Base-by-base conservation (phyloP, 495 filamentous ascomycete genomes). In the Penicillium chermesinum region DNA sequence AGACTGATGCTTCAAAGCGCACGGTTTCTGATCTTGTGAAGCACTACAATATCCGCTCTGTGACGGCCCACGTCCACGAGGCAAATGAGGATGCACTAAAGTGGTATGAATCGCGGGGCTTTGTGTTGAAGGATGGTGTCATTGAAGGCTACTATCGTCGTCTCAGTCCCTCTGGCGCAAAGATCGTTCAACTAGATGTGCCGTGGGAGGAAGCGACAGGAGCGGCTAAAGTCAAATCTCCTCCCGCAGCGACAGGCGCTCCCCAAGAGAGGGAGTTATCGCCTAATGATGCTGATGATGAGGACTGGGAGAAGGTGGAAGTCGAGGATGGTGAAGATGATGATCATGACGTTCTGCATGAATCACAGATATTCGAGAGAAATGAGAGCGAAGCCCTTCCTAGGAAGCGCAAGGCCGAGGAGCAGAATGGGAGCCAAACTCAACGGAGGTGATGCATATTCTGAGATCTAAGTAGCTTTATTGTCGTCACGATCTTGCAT, bases 31-130 rank as follows among this genome's bases (percentile, higher is more conserved):
- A 76, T 16, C 66, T 85, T 9, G 69, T 68, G 16, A 72, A 61
- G 41, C 70, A 74, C 53, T 74, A 73, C 51, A 70, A 73, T 38
- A 71, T 75, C 16, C 63, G 61, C 27, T 73, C 69, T 12, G 77
- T 89, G 9, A 90, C 87, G 44, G 93, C 93, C 12, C 93, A 98
- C 70, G 93, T 97, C 2, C 96, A 95, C 84, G 88, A 93, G 50
- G 82, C 84, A 48, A 97, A 98, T 60, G 77, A 80, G 9, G 93
- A 95, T 35, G 93, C 80, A 0, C 63, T 94, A 61, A 77, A 79
- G 48, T 98, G 93, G 93, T 98, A 98, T 73, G 53, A 63, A 16
- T 78, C 79, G 46, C 76, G 89, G n/a, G 89, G 91, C 3, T 98
- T 98, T 53, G 62, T 65, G 48, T 64, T 75, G 7, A 71, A 82